Percentiles rank a stretch among this genome's conserved stretches.
These are phyloP conservation scores for Tricholoma sp. DNA, from an alignment of 768 basidiomycete genomes.

Conservation along the genomic window DNA sequence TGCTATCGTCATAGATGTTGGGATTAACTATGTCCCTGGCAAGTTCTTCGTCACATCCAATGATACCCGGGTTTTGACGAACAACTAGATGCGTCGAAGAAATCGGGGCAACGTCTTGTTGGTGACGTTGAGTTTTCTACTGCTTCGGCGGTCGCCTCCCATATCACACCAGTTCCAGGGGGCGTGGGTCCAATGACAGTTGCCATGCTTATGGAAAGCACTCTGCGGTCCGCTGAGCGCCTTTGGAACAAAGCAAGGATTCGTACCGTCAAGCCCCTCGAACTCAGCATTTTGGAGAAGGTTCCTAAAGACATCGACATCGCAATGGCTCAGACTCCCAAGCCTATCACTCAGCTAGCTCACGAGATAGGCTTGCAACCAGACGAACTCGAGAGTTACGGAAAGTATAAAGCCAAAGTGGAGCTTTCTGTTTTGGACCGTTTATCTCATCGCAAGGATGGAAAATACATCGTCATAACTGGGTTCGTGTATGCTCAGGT, in stretches of 20 bases:
- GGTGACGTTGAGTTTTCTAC: constrained; percentile 89
- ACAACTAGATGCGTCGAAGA: constrained; percentile 73
- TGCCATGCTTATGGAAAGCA: constrained; percentile 96
- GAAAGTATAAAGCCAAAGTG: constrained; percentile 96
- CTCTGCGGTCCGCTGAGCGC: constrained; percentile 77
- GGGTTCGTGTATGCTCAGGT: constrained; percentile 44
- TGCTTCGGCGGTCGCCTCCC: constrained; percentile 73
- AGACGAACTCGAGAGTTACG: constrained; percentile 90
- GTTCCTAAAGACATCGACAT: constrained; percentile 98
- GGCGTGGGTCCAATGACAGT: constrained; percentile 99
- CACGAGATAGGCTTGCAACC: constrained; percentile 82
- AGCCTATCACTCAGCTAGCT: constrained; percentile 80
- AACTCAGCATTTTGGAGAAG: constrained; percentile 72
- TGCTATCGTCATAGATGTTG: constrained; percentile 94
- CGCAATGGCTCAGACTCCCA: constrained; percentile 90
- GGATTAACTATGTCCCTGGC: constrained; percentile 95
- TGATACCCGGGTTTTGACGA: neutral
- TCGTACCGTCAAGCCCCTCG: constrained; percentile 72
- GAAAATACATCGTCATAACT: constrained; percentile 94
- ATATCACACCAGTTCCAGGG: constrained; percentile 97
- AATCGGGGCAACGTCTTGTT: constrained; percentile 92
- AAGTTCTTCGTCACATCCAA: constrained; percentile 12
- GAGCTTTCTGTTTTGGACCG: constrained; percentile 86
- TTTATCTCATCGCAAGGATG: constrained; percentile 78
- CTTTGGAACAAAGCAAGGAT: constrained; percentile 65